Conservation (phyloP, 768 basidiomycete genomes). For the Trametes elegans region DNA sequence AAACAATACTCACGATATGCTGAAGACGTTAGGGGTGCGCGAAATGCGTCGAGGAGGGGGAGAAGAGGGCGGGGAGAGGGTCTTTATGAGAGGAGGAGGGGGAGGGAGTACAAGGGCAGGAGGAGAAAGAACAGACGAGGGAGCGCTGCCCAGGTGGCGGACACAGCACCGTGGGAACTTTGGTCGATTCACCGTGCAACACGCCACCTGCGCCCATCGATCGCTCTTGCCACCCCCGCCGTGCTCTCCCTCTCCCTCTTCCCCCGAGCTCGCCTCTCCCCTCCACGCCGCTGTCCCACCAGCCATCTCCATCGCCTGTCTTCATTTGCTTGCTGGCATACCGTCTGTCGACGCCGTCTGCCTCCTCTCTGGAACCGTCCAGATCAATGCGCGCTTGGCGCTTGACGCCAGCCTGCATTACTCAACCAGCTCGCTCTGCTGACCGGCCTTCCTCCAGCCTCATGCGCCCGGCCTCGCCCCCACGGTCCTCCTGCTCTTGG, state of each 20-base stretch:
- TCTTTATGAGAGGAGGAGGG: slow-evolving; percentile 13
- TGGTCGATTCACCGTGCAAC: slow-evolving; percentile 7
- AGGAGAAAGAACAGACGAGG: slow-evolving; percentile 28
- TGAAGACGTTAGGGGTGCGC: slow-evolving; percentile 14
- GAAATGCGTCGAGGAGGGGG: slow-evolving; percentile 16
- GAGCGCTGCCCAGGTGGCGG: slow-evolving; percentile 28
- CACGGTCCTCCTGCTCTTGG: slow-evolving; percentile 1
- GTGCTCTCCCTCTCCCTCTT: too few relatives aligned
- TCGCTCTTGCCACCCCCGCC: neutral
- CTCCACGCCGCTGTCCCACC: neutral
- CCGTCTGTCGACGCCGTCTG: neutral
- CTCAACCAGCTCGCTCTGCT: slow-evolving; percentile 1
- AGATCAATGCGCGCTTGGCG: slow-evolving; percentile 1
- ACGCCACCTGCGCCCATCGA: slow-evolving; percentile 16
- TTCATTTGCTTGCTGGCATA: neutral
- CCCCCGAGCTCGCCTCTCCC: neutral
- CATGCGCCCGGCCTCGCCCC: slow-evolving; percentile 3
- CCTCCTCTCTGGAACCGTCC: neutral
- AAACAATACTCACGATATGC: slow-evolving; percentile 18
- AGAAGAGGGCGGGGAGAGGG: slow-evolving; percentile 15
- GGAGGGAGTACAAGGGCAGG: slow-evolving; percentile 24
- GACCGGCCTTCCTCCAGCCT: slow-evolving; percentile 4
- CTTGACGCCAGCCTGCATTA: neutral
- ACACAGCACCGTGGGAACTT: slow-evolving; percentile 23
- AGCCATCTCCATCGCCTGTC: neutral